Evolutionary conservation across 2,329 filamentous ascomycete species (phyloP).

Genomic region (Diplodia sapinea): DNA sequence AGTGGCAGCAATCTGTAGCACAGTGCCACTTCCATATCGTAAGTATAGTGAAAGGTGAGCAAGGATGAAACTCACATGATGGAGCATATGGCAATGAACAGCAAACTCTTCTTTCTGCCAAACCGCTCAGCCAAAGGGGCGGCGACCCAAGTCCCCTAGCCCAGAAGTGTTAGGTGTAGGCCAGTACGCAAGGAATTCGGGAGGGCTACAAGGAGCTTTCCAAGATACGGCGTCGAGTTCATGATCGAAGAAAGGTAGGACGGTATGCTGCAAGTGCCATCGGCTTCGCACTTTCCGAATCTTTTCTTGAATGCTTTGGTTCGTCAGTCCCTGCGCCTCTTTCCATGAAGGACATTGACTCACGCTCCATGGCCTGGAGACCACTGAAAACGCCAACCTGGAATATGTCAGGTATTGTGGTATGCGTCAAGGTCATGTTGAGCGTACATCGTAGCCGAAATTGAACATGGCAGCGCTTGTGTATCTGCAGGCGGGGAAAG

Average conservation of each 20-base stretch:
- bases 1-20: slow-evolving; percentile 20
- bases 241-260: slow-evolving; percentile 25
- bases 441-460: slow-evolving; percentile 26
- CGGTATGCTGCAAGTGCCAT: slow-evolving; percentile 21
- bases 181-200: background rate
- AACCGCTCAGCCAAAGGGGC: slow-evolving; percentile 26
- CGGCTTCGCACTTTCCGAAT: slow-evolving; percentile 15
- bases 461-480: slow-evolving; percentile 30
- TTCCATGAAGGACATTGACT: background rate
- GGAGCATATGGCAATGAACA: slow-evolving; percentile 25
- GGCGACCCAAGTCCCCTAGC: slow-evolving; percentile 23
- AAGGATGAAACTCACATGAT: background rate
- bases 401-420: background rate
- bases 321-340: background rate
- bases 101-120: slow-evolving; percentile 24
- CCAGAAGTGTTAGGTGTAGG: background rate
- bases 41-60: background rate
- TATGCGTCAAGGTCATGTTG: no score
- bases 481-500: slow-evolving; percentile 1
- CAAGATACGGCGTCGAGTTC: slow-evolving; percentile 26
- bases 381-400: slow-evolving; percentile 27
- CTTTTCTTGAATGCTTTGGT: slow-evolving; percentile 15
- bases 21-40: slow-evolving; percentile 1
- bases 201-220: slow-evolving; percentile 21
- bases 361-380: slow-evolving; percentile 22